Evolutionary conservation across 805 yeast genomes (phyloP), one percentile per base, ranked within the genome.

Genomic region (Myxozyma lipomycoides): DNA sequence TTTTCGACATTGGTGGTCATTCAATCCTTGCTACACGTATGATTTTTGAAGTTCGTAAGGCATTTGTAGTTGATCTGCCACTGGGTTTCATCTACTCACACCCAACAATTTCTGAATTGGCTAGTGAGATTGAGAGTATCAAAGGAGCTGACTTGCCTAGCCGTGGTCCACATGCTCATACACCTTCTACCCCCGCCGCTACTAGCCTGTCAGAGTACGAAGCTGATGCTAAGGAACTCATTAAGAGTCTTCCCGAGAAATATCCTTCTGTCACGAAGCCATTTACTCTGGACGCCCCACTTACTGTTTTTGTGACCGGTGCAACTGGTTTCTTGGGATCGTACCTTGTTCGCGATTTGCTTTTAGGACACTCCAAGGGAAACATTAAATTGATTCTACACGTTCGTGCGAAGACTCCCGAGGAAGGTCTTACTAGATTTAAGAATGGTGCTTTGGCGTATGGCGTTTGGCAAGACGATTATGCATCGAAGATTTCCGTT

Each of bases 1-100:
- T 93, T 78, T 93, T 93, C 64, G 99, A 93, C 65, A 73, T 95
- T 46, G 99, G 99, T 52, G 99, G 99, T 1, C 99, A 93, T 69
- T 91, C 98, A 1, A 91, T 93, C 62, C 74, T 93, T 56, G 98
- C 98, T 5, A 95, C 99, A 0, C 80, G 95, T 66, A 89, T 93
- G 96, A 91, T 93, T 55, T 93, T 93, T 63, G 90, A 86, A 60
- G 78, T 93, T 61, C 79, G 97, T 67, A 84, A 85, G 71, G 78
- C 77, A 59, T 73, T 90, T 52, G 77, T 79, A 37, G 78, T 90
- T 38, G 95, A 89, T 54, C 73, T 93, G 46, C 97, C 98, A 22
- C 73, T 93, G 55, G 96, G 96, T 2, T 81, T 85, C 4, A 84
- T 95, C 55, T 95, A 90, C 78, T 86, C 85, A 66, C 78, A 81